Percentiles rank a stretch among this genome's conserved stretches.
These are phyloP conservation scores for Xylaria acuta DNA, from an alignment of 495 filamentous ascomycete species.

Conservation along the genomic window DNA sequence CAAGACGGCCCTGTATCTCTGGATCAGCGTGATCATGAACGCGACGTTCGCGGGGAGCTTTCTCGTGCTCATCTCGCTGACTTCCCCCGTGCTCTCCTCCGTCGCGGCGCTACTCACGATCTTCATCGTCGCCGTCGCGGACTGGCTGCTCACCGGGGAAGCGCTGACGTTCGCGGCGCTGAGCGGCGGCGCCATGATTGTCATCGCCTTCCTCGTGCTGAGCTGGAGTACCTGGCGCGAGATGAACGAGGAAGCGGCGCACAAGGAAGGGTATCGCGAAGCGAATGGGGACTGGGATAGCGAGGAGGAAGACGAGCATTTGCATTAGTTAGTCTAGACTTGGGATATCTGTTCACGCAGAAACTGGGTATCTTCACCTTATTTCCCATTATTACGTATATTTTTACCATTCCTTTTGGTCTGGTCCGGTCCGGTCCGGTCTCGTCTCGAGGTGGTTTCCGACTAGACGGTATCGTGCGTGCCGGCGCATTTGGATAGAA, in stretches of 20 bases:
- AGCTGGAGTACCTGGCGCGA: constrained; percentile 92
- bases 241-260: constrained; percentile 80
- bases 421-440: neutral
- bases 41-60: constrained; percentile 92
- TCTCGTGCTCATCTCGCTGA: constrained; percentile 88
- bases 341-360: constrained; percentile 2
- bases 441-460: neutral
- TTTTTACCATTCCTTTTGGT: neutral
- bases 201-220: constrained; percentile 81
- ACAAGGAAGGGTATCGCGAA: neutral
- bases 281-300: constrained; percentile 6
- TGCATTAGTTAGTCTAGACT: constrained; percentile 13
- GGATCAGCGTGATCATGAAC: constrained; percentile 82
- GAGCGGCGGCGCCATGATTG: constrained; percentile 83
- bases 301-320: constrained; percentile 12
- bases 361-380: neutral
- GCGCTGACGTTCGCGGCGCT: constrained; percentile 77
- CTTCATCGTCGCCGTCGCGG: constrained; percentile 90
- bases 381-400: neutral
- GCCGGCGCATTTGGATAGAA: neutral
- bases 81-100: constrained; percentile 86
- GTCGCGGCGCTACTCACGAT: constrained; percentile 95
- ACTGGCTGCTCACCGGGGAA: constrained; percentile 82
- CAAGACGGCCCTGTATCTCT: constrained; percentile 76
- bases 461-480: neutral